Evolutionary conservation across 805 yeast genomes (phyloP).

Genomic region (Wickerhamiella australiensis): DNA sequence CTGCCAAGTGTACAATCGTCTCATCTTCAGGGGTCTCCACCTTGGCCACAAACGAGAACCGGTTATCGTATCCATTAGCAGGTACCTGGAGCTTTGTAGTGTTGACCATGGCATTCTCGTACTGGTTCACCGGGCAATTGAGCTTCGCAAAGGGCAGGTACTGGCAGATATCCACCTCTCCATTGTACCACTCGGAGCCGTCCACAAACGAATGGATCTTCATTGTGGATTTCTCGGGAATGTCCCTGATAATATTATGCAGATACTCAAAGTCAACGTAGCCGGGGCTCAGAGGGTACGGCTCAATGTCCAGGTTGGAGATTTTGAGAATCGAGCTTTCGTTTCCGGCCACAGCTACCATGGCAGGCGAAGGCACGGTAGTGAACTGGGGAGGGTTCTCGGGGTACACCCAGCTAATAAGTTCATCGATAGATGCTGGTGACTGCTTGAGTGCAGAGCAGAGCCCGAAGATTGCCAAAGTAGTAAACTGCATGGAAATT

Average conservation of each 20-base stretch:
- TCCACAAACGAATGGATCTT: constrained; percentile 19
- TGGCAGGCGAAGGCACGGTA: constrained; percentile 8
- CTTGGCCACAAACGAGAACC: constrained; percentile 24
- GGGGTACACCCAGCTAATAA: constrained; percentile 16
- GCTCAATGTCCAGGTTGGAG: constrained; percentile 18
- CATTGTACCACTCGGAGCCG: constrained; percentile 16
- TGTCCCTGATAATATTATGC: constrained; percentile 18
- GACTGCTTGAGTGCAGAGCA: constrained; percentile 1
- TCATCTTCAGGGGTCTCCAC: constrained; percentile 19
- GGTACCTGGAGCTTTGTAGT: constrained; percentile 24
- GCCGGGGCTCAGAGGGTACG: constrained; percentile 26
- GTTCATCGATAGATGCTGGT: constrained; percentile 12
- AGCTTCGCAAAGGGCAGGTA: constrained; percentile 22
- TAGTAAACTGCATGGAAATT: not conserved
- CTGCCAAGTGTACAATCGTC: constrained; percentile 21
- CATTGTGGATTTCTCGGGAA: constrained; percentile 21
- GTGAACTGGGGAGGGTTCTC: constrained; percentile 15
- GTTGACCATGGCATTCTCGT: constrained; percentile 8
- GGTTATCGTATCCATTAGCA: constrained; percentile 22
- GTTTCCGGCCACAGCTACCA: constrained; percentile 19
- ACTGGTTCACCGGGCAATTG: constrained; percentile 23
- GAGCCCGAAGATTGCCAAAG: not conserved
- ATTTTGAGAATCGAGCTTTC: constrained; percentile 22
- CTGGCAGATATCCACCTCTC: constrained; percentile 22
- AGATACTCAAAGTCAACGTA: constrained; percentile 20